Evolutionary conservation across 305 asterid species (phyloP), one percentile per base, ranked within the genome.

Genomic region (Andrographis paniculata): DNA sequence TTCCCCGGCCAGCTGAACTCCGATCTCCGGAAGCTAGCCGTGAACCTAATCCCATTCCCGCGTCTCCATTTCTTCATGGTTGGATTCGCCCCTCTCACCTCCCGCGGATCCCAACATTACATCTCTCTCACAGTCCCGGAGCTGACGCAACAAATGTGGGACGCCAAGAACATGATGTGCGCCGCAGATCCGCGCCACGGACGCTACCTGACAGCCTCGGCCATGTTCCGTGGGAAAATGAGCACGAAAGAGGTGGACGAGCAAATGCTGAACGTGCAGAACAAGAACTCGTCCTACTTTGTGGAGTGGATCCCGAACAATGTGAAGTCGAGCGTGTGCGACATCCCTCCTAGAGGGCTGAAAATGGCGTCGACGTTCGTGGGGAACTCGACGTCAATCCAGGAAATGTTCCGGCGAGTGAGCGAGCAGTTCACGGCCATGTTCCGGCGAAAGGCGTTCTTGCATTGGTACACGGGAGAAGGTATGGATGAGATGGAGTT

Each of bases 401-500:
- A n/a, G n/a, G n/a, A n/a, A n/a, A n/a, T n/a, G n/a, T n/a, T n/a
- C 51, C 59, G 95, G 62, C 69, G 95, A 47, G 95, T 85, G 66
- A 85, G 95, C 18, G 94, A 85, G 79, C 95, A 85, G 55, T 85
- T 85, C 42, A 85, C 95, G 0, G 95, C 95, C 19, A 85, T 85
- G 93, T 85, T 74, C 58, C 53, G 95, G 67, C 75, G 95, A 15
- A 85, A 85, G 83, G 95, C 94, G 9, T 85, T 85, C 78, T 82
- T 85, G 87, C 95, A 85, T 22, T 85, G 95, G 95, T 85, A 85
- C 65, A 85, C 95, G 0, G 95, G 95, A 15, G 95, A 85, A 44
- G 95, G 95, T 6, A 85, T 85, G 95, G 95, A 85, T 17, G 95
- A 85, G 37, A 85, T 85, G 95, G 94, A 85, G 79, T 85, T 85